phyloP scores from a whole-genome alignment of 352 stramenopile species.

The Lagenidium giganteum region DNA sequence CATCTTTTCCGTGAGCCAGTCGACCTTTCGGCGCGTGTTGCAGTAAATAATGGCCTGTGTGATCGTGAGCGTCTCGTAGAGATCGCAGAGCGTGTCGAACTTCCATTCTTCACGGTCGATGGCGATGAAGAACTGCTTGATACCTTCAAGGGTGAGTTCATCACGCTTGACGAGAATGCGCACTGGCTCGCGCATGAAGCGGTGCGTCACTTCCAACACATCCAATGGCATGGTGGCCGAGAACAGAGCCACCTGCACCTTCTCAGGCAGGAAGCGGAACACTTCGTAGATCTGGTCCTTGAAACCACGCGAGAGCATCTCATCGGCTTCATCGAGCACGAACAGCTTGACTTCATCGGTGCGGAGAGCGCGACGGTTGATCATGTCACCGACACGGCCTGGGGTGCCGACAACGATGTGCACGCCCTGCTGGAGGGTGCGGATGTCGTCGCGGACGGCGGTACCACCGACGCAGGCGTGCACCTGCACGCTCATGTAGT shows the following conservation, averaged over 20 bases:
- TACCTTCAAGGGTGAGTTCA: slow-evolving; percentile 96
- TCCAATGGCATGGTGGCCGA: slow-evolving; percentile 99
- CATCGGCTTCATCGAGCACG: slow-evolving; percentile 99
- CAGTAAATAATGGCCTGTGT: slow-evolving; percentile 99
- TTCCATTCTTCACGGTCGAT: slow-evolving; percentile 99
- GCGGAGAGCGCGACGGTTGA: slow-evolving; percentile 95
- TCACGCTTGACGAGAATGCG: slow-evolving; percentile 99
- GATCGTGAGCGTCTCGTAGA: slow-evolving; percentile 99
- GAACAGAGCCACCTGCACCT: slow-evolving; percentile 98
- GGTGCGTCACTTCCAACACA: slow-evolving; percentile 97
- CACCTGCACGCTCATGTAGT: slow-evolving; percentile 97
- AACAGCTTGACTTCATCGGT: slow-evolving; percentile 97
- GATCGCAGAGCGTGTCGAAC: slow-evolving; percentile 97
- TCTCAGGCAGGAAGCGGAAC: slow-evolving; percentile 98
- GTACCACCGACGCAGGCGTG: slow-evolving; percentile 98
- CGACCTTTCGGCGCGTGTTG: slow-evolving; percentile 97
- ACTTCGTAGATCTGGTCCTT: slow-evolving; percentile 99
- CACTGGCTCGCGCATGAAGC: slow-evolving; percentile 99
- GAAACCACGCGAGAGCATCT: slow-evolving; percentile 99
- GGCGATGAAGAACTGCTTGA: slow-evolving; percentile 98
- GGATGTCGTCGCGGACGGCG: slow-evolving; percentile 97
- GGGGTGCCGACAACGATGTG: slow-evolving; percentile 99
- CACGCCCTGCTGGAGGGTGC: slow-evolving; percentile 96
- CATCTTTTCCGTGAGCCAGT: slow-evolving; percentile 99
- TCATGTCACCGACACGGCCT: slow-evolving; percentile 99